Evolutionary conservation across 2,329 filamentous ascomycete species (phyloP).

Genomic region (Pyrenochaeta sp.): DNA sequence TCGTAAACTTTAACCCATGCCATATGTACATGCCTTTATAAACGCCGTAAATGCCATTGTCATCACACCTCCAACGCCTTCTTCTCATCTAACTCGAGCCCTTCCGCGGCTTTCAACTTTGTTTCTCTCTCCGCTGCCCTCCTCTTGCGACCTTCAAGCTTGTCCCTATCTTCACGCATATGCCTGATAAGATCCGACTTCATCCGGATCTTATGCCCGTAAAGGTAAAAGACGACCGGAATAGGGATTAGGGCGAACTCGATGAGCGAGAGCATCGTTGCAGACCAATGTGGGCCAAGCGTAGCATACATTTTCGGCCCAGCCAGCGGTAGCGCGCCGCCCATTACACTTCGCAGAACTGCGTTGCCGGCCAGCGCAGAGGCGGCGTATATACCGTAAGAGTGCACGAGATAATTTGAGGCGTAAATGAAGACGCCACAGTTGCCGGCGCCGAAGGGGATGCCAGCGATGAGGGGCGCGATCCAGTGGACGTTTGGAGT

Average conservation of each 20-base stretch:
- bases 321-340: slow-evolving; percentile 80
- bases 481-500: slow-evolving; percentile 81
- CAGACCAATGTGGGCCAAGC: slow-evolving; percentile 80
- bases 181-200: slow-evolving; percentile 62
- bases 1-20: neutral
- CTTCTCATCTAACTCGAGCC: slow-evolving; percentile 9
- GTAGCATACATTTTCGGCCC: slow-evolving; percentile 68
- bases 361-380: slow-evolving; percentile 82
- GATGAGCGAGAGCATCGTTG: slow-evolving; percentile 76
- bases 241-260: slow-evolving; percentile 80
- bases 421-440: slow-evolving; percentile 83
- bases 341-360: slow-evolving; percentile 75
- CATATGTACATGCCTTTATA: neutral
- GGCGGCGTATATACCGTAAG: slow-evolving; percentile 83
- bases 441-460: slow-evolving; percentile 82
- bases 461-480: slow-evolving; percentile 77
- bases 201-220: slow-evolving; percentile 64
- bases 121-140: slow-evolving; percentile 52
- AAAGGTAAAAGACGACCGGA: slow-evolving; percentile 77
- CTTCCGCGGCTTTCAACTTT: slow-evolving; percentile 44
- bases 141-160: slow-evolving; percentile 51
- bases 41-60: neutral
- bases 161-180: slow-evolving; percentile 56
- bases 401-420: slow-evolving; percentile 79
- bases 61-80: slow-evolving; percentile 18